Evolutionary conservation across 129 eudicot genomes (phyloP), one percentile per base, ranked within the genome.

Genomic region (Lactuca saligna): DNA sequence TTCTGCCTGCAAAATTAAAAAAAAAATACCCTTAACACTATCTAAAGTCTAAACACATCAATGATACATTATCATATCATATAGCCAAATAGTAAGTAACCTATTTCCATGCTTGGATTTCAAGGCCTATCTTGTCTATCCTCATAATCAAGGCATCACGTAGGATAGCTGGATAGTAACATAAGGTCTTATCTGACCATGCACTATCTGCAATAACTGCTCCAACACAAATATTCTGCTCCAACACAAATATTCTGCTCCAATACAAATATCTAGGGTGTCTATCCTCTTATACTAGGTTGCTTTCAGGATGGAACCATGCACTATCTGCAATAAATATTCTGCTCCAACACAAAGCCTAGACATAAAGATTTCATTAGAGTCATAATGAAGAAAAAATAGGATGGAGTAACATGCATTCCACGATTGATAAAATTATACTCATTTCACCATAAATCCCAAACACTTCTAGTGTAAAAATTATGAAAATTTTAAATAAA

Each of bases 261-360:
- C n/a, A n/a, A n/a, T n/a, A n/a, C n/a, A n/a, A n/a, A n/a, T n/a
- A n/a, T n/a, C n/a, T n/a, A n/a, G n/a, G n/a, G n/a, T n/a, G n/a
- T n/a, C n/a, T n/a, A n/a, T n/a, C n/a, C n/a, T n/a, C n/a, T n/a
- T n/a, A n/a, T n/a, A n/a, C n/a, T n/a, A n/a, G n/a, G n/a, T n/a
- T n/a, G n/a, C n/a, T n/a, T n/a, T 76, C 46, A 97, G 99, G 57
- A 87, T 75, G 78, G 93, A 93, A 81, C 83, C 92, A 59, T 59
- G 77, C 63, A 89, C 97, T 68, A 86, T 66, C 77, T 83, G 90
- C 63, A 84, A 68, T 70, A 93, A 78, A 74, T 66, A 87, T 70
- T 93, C 97, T 48, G 95, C 97, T 70, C 97, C 99, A 78, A 91
- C 75, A 78, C 97, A 93, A 61, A 89, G 90, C 69, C 99, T 86